These are phyloP conservation scores for Melampsora americana DNA, from an alignment of 1,284 basidiomycete species.

Conservation along the genomic window DNA sequence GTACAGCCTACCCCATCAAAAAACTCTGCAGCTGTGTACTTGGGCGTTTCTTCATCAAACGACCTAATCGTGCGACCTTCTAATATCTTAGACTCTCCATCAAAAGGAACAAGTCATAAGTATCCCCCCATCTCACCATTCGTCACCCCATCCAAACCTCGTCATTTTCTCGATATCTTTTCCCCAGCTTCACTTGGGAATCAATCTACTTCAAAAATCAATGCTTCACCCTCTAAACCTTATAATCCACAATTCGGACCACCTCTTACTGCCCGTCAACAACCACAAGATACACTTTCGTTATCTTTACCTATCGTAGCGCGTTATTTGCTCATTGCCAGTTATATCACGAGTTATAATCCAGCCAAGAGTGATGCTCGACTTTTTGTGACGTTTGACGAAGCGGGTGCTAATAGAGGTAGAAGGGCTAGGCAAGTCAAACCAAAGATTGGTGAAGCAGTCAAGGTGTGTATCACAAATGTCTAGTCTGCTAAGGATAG, in stretches of 20 bases:
- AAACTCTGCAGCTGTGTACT: neutral
- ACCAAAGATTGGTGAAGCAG: slow-evolving; percentile 22
- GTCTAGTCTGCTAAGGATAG: neutral
- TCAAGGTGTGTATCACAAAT: slow-evolving; percentile 10
- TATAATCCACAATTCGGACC: slow-evolving; percentile 12
- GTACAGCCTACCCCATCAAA: neutral
- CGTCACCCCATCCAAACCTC: slow-evolving; percentile 27
- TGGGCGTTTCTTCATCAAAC: neutral
- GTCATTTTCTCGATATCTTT: slow-evolving; percentile 26
- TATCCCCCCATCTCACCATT: neutral
- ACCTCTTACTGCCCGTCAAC: slow-evolving; percentile 17
- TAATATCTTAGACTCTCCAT: neutral
- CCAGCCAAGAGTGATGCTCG: slow-evolving; percentile 19
- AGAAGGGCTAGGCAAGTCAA: slow-evolving; percentile 8
- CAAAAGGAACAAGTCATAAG: neutral
- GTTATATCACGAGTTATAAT: slow-evolving; percentile 31
- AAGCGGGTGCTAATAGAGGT: neutral
- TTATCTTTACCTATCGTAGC: slow-evolving; percentile 11
- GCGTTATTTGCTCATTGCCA: slow-evolving; percentile 14
- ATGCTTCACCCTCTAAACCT: slow-evolving; percentile 2
- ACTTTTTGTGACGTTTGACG: slow-evolving; percentile 32
- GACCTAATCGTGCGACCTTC: neutral
- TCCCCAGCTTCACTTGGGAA: slow-evolving; percentile 1
- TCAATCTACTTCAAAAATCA: slow-evolving; percentile 3
- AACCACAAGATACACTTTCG: slow-evolving; percentile 26